Base-by-base conservation (phyloP, 371 early-diverging fungal species). In the Rhizopus stolonifer region DNA sequence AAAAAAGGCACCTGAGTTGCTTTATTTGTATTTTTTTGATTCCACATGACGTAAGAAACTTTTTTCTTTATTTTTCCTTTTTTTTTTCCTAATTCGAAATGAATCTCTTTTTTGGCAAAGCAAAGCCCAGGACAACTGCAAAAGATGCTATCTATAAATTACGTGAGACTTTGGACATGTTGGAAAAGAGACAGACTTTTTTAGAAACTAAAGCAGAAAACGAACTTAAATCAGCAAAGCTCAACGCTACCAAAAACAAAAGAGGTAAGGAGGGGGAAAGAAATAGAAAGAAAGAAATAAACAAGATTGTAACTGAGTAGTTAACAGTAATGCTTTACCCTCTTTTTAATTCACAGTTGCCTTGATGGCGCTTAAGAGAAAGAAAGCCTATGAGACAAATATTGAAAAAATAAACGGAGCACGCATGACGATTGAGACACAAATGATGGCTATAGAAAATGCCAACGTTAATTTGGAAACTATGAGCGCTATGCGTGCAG, bases 401-500 rank as follows among this genome's bases (percentile, higher is more conserved):
- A 83, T 95, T 40, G 92, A 91, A 50, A 93, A 95, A 70, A 87
- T 95, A 52, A 82, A 84, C 48, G 93, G 93, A 7, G 83, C 95
- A 21, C 80, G 91, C 24, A 82, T 95, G 87, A 94, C 95, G 32
- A 83, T 99, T 46, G 99, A 99, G 61, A 87, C 90, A 14, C 97
- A 96, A 72, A 88, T 90, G 50, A 91, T 94, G 90, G 87, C 96
- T 8, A 95, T 99, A 56, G 99, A 99, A 69, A 92, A 83, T 55
- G 95, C 98, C 31, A 96, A 95, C 64, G 89, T 98, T 56, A 96
- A 97, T 66, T 63, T 94, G 59, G 96, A 97, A 64, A 91, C 95
- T 1, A 92, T 97, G 88, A 86, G 91, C 60, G 96, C 96, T 22
- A 93, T 99, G 96, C 83, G 89, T 70, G 82, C 85, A 22, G 99